Base-by-base conservation (phyloP, 2,329 filamentous ascomycete genomes). In the Colletotrichum limetticola region DNA sequence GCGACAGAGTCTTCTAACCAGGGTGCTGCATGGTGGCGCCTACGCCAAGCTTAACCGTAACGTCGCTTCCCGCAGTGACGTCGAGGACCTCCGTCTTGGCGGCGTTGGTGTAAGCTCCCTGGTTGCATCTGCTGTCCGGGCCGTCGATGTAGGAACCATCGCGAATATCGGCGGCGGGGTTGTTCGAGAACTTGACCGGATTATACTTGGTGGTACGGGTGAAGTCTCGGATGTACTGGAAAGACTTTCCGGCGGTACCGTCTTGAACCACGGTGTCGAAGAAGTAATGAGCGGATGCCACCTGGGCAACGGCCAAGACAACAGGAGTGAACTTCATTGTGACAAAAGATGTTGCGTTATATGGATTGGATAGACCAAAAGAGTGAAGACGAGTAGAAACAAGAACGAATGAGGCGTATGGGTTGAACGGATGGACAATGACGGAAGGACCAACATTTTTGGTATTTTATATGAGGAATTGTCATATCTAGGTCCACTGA, bases 231-330 rank as follows among this genome's bases (percentile, higher is more conserved):
- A 80, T 75, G 75, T 77, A 80, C 57, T 76, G 61, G 57, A 64
- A 74, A 19, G 75, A 63, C 5, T 70, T 42, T 7, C 68, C 62
- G n/a, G 69, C 56, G 19, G 66, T 66, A 24, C 78, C 78, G 67
- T 79, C 76, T 70, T 74, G 63, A 64, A 79, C 69, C 52, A 73
- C 71, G 61, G 73, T 68, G 37, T 79, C 78, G 68, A 80, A 79
- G 75, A 79, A 77, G 75, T 80, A 80, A 66, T 80, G 79, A 26
- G 77, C 79, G 5, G 75, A 77, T 1, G 72, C 77, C 63, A 78
- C 57, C 62, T 76, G 75, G 65, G 78, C 76, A 55, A 76, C 52
- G 61, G 73, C 75, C 19, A 42, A 66, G 32, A 76, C 26, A 42
- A 77, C 5, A 60, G 68, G 49, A 32, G 75, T 74, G 53, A 71